Evolutionary conservation across 176 grass and related monocot genomes (phyloP).

Genomic region (Bolboschoenus planiculmis): DNA sequence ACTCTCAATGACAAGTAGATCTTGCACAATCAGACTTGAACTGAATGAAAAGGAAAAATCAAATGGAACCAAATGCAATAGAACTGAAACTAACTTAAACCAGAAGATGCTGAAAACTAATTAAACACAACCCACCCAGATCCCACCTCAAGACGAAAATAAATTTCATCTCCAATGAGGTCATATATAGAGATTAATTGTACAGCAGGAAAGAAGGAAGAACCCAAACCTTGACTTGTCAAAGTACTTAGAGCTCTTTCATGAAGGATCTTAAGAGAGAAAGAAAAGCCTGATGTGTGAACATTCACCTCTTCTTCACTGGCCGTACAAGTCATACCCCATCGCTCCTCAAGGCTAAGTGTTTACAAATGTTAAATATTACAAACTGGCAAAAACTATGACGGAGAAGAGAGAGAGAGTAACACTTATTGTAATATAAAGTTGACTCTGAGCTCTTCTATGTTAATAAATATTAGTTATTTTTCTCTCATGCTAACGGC

Average conservation of each 20-base stretch:
- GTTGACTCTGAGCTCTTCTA: background rate
- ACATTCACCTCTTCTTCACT: conserved; percentile 87
- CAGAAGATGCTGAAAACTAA: background rate
- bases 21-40: background rate
- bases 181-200: background rate
- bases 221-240: conserved; percentile 58
- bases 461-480: background rate
- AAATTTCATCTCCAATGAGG: background rate
- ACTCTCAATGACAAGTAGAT: background rate
- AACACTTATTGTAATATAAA: background rate
- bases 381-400: background rate
- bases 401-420: background rate
- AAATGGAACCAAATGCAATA: background rate
- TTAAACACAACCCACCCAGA: background rate
- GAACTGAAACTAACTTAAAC: background rate
- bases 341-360: conserved; percentile 61
- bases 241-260: conserved; percentile 52
- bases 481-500: background rate
- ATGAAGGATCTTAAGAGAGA: conserved; percentile 84
- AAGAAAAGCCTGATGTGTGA: conserved; percentile 82
- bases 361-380: conserved; percentile 25
- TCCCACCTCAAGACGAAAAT: background rate
- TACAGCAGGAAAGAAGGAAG: conserved; percentile 17
- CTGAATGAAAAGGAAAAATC: background rate
- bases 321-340: conserved; percentile 52